Percentiles rank a stretch among this genome's conserved stretches.
phyloP scores from a whole-genome alignment of 805 yeast genomes.

The Saccharomycopsis sp. region DNA sequence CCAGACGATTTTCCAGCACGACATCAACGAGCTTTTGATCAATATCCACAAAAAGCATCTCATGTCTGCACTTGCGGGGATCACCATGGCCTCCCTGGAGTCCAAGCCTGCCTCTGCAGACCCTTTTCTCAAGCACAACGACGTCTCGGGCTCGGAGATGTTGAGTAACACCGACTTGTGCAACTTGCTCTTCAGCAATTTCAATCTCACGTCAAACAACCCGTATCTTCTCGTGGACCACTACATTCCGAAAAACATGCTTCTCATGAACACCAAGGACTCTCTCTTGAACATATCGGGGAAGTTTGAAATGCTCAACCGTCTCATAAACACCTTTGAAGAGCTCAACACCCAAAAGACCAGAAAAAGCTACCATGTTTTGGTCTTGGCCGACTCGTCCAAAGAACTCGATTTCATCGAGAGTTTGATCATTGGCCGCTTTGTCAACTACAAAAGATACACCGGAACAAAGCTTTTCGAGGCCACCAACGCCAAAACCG shows the following conservation, averaged over 20 bases:
- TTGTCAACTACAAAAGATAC: conserved; percentile 55
- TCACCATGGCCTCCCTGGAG: background rate
- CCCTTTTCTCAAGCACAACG: background rate
- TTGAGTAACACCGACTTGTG: conserved; percentile 8
- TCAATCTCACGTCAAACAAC: conserved; percentile 37
- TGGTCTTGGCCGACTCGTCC: conserved; percentile 51
- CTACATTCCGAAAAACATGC: conserved; percentile 62
- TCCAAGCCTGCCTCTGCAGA: background rate
- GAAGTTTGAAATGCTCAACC: conserved; percentile 50
- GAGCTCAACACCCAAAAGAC: conserved; percentile 23
- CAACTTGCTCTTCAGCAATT: conserved; percentile 10
- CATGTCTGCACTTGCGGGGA: background rate
- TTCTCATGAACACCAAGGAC: conserved; percentile 60
- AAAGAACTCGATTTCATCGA: conserved; percentile 76
- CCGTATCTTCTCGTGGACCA: conserved; percentile 72
- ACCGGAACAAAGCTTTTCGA: conserved; percentile 57
- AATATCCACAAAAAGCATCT: conserved; percentile 15
- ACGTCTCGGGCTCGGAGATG: background rate
- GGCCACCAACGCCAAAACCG: conserved; percentile 22
- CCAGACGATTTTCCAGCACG: conserved; percentile 12
- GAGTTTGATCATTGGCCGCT: conserved; percentile 68
- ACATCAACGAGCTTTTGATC: conserved; percentile 14
- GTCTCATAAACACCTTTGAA: conserved; percentile 35
- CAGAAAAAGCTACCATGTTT: conserved; percentile 26
- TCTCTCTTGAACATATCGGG: conserved; percentile 48